These are phyloP conservation scores for Saturnispora sekii DNA, from an alignment of 805 yeast species.

Conservation along the genomic window DNA sequence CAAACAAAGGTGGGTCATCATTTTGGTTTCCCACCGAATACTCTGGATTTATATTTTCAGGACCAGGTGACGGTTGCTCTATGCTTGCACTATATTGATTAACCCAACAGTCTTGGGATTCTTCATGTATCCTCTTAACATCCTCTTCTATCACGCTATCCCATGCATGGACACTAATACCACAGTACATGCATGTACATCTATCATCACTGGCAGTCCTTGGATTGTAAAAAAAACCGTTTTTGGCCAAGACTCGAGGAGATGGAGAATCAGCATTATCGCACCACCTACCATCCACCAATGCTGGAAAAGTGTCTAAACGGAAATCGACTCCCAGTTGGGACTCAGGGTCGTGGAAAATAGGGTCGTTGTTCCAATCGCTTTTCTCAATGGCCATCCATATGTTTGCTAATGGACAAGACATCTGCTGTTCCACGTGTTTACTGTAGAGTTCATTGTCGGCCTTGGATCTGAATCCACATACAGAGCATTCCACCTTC, in stretches of 20 bases:
- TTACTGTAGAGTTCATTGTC: background rate
- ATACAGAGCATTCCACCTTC: constrained; percentile 7
- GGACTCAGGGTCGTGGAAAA: constrained; percentile 1
- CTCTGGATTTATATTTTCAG: background rate
- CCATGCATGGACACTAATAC: constrained; percentile 62
- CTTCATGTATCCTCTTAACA: constrained; percentile 49
- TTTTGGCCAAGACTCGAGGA: constrained; percentile 36
- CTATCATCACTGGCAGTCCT: constrained; percentile 36
- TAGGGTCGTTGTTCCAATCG: background rate
- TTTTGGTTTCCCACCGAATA: background rate
- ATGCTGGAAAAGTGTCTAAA: background rate
- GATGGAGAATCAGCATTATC: constrained; percentile 29
- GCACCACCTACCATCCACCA: background rate
- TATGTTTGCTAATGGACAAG: constrained; percentile 6
- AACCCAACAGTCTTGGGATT: constrained; percentile 30
- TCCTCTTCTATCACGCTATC: constrained; percentile 41
- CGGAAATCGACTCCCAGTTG: background rate
- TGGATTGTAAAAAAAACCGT: constrained; percentile 50
- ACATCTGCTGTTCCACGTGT: constrained; percentile 3
- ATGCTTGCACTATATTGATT: background rate
- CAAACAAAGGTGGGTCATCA: background rate
- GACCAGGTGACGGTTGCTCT: too few relatives aligned
- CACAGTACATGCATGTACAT: constrained; percentile 57
- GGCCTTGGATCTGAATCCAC: constrained; percentile 2
- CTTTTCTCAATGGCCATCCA: constrained; percentile 4